Base-by-base conservation (phyloP, 495 filamentous ascomycete species). In the Melanomma pulvis-pyrius region DNA sequence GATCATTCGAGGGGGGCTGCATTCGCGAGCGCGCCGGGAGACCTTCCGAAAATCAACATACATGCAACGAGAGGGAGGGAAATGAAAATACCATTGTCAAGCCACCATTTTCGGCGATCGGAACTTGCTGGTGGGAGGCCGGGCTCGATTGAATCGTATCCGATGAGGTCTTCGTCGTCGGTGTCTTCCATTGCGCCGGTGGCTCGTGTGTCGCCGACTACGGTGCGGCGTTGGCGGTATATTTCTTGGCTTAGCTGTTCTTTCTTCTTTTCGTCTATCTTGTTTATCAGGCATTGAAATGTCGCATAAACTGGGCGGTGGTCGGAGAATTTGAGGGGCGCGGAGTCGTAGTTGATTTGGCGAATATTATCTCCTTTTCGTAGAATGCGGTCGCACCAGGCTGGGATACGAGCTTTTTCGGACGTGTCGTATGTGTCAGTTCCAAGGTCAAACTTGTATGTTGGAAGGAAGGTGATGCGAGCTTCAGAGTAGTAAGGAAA, bases 321-420 rank as follows among this genome's bases (percentile, higher is more conserved):
- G 71, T 98, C 94, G 0, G 94, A 99, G 74, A 97, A 92, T 8
- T 83, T 83, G 12, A 99, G 79, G 30, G 90, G 84, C 9, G 90
- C 92, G 55, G 83, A 84, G 65, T 87, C 82, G 75, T 99, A 99
- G 26, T 87, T 82, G 21, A 88, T 82, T 75, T 98, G 96, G 7
- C 87, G 87, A 5, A 98, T 81, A 65, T 89, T 92, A 44, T 82
- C 81, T 25, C 96, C 96, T 82, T 90, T 94, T 61, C 90, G 86
- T 13, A 99, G 78, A 15, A 99, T 85, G 36, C 94, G 89, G 76
- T 99, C 94, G 72, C 92, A 97, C 94, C 94, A 99, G 2, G 94
- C 94, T 26, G 94, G 94, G 63, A 98, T 97, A 29, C 94, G 87
- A 29, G 85, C 84, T 79, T 98, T 99, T 68, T 99, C 94, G 21